Evolutionary conservation across 139 green algal species (phyloP), one percentile per base, ranked within the genome.

Genomic region (Tetraselmis striata): DNA sequence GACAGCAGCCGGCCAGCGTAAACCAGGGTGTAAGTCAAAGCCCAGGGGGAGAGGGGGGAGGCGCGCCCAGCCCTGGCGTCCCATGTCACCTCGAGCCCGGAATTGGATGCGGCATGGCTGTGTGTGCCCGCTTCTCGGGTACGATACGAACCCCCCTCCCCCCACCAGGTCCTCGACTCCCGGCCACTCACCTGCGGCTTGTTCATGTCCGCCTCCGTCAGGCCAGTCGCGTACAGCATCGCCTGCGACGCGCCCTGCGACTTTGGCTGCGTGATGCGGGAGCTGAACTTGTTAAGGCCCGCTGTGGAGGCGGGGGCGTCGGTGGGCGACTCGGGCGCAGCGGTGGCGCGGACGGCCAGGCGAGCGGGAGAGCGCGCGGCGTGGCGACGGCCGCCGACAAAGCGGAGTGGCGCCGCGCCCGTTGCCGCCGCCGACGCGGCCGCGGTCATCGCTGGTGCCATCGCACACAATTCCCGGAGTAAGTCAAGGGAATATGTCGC

Each of bases 171-270:
- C 58, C 22, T 75, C 58, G 23, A n/a, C 58, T 18, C 58, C 45
- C 11, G 45, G 45, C 45, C 5, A 1, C 85, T 23, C 80, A 94
- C 93, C 92, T 99, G 97, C 0, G 97, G 93, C 86, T 98, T 98
- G 89, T 92, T 89, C 95, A 99, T 97, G 86, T 99, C 97, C 74
- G 94, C 92, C 82, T 97, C 90, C 18, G 79, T 90, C 27, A 99
- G 86, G 22, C 95, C 96, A 2, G 97, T 98, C 28, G 93, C 97
- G 84, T 98, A 99, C 23, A 99, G 94, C 96, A 98, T 98, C 11
- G 97, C 97, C 92, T 99, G 97, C 0, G 91, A 96, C 1, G 96
- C 97, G 29, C 96, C 97, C 84, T 99, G 96, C 28, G 88, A 94
- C 91, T 98, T 98, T 58, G 95, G 94, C 91, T 99, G 97, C 5